Conservation (phyloP, 1,139 yeast species). For the Hansenula lynferdii region DNA sequence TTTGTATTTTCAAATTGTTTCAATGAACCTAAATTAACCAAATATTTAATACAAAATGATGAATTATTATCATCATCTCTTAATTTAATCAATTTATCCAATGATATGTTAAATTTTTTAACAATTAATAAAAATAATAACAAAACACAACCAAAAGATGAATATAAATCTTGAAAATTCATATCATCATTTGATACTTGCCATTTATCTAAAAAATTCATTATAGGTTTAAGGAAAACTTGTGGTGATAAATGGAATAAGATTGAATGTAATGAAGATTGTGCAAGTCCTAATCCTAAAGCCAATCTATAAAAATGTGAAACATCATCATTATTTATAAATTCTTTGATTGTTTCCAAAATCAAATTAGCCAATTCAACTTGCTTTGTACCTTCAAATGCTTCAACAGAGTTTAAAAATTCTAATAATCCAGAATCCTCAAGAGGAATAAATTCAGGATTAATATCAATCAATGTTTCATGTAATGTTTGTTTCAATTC, state of each 20-base stretch:
- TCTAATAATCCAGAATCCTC: slow-evolving; percentile 47
- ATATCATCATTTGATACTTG: slow-evolving; percentile 38
- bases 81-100: slow-evolving; percentile 19
- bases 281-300: slow-evolving; percentile 38
- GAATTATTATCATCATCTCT: slow-evolving; percentile 11
- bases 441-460: slow-evolving; percentile 50
- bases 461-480: slow-evolving; percentile 31
- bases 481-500: slow-evolving; percentile 15
- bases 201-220: slow-evolving; percentile 31
- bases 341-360: slow-evolving; percentile 31
- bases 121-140: slow-evolving; percentile 44
- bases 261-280: slow-evolving; percentile 38
- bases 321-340: slow-evolving; percentile 35
- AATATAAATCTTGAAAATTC: slow-evolving; percentile 63
- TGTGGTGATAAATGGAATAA: slow-evolving; percentile 25
- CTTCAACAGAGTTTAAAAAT: slow-evolving; percentile 30
- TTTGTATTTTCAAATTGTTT: slow-evolving; percentile 10
- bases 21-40: slow-evolving; percentile 20
- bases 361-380: slow-evolving; percentile 34
- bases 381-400: slow-evolving; percentile 37
- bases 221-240: slow-evolving; percentile 25
- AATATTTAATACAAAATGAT: slow-evolving; percentile 21
- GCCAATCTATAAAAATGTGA: slow-evolving; percentile 47
- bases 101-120: slow-evolving; percentile 39
- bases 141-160: slow-evolving; percentile 59